A percentile compares a stretch with the other conserved stretches of the same genome.
These are phyloP conservation scores for Peziza echinospora DNA, from an alignment of 495 filamentous ascomycete species.

Conservation along the genomic window DNA sequence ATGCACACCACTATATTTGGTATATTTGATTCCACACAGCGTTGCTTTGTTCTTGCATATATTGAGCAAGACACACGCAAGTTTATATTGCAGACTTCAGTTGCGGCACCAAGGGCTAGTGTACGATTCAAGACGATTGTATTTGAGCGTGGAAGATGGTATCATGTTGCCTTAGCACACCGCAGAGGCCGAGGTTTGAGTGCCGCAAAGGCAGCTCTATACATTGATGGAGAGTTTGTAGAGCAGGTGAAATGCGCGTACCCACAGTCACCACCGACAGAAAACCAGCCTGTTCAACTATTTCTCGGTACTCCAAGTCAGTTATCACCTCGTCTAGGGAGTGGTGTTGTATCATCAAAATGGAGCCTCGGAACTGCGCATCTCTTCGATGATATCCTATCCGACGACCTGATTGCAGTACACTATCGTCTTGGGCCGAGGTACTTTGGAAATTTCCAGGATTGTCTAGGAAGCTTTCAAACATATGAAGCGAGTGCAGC, in stretches of 20 bases:
- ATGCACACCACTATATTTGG: conserved; percentile 92
- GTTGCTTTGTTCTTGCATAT: conserved; percentile 84
- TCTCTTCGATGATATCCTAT: conserved; percentile 66
- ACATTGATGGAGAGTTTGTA: conserved; percentile 78
- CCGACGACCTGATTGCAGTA: conserved; percentile 79
- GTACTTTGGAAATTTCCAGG: conserved; percentile 90
- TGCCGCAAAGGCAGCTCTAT: conserved; percentile 66
- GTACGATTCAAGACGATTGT: conserved; percentile 69
- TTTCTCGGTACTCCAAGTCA: conserved; percentile 89
- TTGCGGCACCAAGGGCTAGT: conserved; percentile 65
- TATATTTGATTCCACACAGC: conserved; percentile 77
- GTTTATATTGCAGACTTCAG: conserved; percentile 90
- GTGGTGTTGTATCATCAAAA: conserved; percentile 47
- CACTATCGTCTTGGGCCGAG: conserved; percentile 72
- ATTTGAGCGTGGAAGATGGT: conserved; percentile 62
- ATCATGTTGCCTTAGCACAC: conserved; percentile 77
- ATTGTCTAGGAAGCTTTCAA: conserved; percentile 86
- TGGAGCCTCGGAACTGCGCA: conserved; percentile 84
- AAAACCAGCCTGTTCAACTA: conserved; percentile 56
- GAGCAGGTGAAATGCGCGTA: conserved; percentile 83
- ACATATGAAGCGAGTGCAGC: conserved; percentile 90
- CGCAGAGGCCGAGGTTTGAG: conserved; percentile 44
- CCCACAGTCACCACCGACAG: conserved; percentile 43
- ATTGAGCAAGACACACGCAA: conserved; percentile 86
- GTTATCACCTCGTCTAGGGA: conserved; percentile 59